Conservation (phyloP, 805 yeast species). For the Wickerhamiella sergipiensis region DNA sequence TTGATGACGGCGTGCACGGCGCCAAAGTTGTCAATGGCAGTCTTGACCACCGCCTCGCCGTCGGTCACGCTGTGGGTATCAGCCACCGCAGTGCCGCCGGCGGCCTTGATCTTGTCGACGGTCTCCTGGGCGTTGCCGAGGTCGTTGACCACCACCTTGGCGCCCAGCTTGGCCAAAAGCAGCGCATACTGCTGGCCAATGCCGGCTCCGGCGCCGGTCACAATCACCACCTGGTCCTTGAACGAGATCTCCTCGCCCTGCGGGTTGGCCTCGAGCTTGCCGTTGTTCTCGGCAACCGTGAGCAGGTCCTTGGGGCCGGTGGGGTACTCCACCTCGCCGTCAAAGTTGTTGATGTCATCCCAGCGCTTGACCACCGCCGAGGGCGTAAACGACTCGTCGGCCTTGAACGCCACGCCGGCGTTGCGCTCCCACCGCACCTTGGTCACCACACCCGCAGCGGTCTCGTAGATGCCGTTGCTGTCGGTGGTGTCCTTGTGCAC, state of each 20-base stretch:
- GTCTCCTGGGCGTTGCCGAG: slow-evolving; percentile 58
- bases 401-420: slow-evolving; percentile 70
- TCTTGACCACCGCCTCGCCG: slow-evolving; percentile 60
- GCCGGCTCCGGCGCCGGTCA: slow-evolving; percentile 94
- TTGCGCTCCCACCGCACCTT: slow-evolving; percentile 94
- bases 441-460: slow-evolving; percentile 87
- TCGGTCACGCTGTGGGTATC: slow-evolving; percentile 76
- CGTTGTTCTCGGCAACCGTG: slow-evolving; percentile 39
- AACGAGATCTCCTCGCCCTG: slow-evolving; percentile 50
- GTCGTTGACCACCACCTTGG: slow-evolving; percentile 89
- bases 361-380: slow-evolving; percentile 64
- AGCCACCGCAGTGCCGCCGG: slow-evolving; percentile 72
- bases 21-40: slow-evolving; percentile 66
- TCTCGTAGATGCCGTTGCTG: slow-evolving; percentile 71
- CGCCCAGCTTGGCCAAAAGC: slow-evolving; percentile 79
- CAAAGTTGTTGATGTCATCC: slow-evolving; percentile 45
- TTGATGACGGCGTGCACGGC: slow-evolving; percentile 74
- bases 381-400: slow-evolving; percentile 67
- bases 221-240: slow-evolving; percentile 71
- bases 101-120: slow-evolving; percentile 57
- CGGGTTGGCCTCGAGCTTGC: slow-evolving; percentile 37
- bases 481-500: slow-evolving; percentile 51
- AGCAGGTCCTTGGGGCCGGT: slow-evolving; percentile 57
- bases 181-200: slow-evolving; percentile 84
- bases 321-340: slow-evolving; percentile 53